phyloP scores from a whole-genome alignment of 352 stramenopile genomes.

The Phytophthora pini region DNA sequence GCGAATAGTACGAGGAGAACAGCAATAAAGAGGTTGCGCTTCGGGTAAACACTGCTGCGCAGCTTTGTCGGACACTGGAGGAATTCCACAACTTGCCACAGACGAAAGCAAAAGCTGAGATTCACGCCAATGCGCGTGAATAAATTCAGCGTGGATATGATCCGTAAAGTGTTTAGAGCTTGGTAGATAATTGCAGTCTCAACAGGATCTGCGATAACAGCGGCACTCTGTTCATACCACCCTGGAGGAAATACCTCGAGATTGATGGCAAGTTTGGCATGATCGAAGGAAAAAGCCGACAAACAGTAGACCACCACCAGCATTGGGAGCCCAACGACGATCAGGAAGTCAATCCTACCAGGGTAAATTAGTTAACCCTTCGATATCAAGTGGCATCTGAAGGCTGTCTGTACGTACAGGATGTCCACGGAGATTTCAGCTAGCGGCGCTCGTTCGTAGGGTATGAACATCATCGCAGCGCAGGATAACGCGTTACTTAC shows the following conservation, averaged over 20 bases:
- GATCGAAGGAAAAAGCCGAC: slow-evolving; percentile 32
- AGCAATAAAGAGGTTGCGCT: slow-evolving; percentile 4
- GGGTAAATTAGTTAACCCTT: no score
- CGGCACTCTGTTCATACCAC: slow-evolving; percentile 25
- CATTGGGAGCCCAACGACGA: slow-evolving; percentile 28
- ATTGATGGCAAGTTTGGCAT: slow-evolving; percentile 25
- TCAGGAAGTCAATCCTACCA: slow-evolving; percentile 33
- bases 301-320: slow-evolving; percentile 29
- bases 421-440: slow-evolving; percentile 36
- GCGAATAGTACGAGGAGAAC: slow-evolving; percentile 16
- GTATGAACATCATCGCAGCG: slow-evolving; percentile 19
- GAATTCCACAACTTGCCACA: slow-evolving; percentile 9
- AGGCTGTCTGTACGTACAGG: slow-evolving; percentile 19
- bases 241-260: slow-evolving; percentile 13
- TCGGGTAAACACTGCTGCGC: slow-evolving; percentile 19
- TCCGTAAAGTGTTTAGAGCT: slow-evolving; percentile 37
- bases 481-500: slow-evolving; percentile 20
- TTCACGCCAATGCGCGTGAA: slow-evolving; percentile 40
- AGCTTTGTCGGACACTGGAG: background rate
- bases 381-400: no score
- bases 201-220: slow-evolving; percentile 16
- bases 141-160: slow-evolving; percentile 31
- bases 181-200: slow-evolving; percentile 26
- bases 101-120: slow-evolving; percentile 28
- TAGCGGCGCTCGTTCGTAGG: slow-evolving; percentile 13